Conservation (phyloP, 2,329 filamentous ascomycete genomes). For the Akanthomyces lecanii region DNA sequence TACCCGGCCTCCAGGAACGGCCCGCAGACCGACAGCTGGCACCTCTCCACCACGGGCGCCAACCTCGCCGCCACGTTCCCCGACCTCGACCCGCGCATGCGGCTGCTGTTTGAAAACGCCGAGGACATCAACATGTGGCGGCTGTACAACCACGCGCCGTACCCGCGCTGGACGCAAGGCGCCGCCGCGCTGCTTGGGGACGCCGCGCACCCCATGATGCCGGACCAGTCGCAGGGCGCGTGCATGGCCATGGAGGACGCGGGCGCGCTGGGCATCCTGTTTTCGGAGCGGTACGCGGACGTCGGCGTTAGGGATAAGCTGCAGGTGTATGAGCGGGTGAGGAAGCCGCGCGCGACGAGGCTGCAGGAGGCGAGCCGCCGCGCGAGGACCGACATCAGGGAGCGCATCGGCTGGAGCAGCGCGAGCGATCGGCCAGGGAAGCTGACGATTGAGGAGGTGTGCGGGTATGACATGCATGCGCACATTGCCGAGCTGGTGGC, state of each 20-base stretch:
- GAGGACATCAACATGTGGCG: slow-evolving; percentile 59
- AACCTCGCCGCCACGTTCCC: slow-evolving; percentile 55
- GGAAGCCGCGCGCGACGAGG: slow-evolving; percentile 45
- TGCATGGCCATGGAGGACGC: slow-evolving; percentile 64
- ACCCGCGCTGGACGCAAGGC: slow-evolving; percentile 46
- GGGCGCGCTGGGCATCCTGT: slow-evolving; percentile 55
- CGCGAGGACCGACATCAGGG: slow-evolving; percentile 52
- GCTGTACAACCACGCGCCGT: slow-evolving; percentile 42
- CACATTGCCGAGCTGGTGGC: slow-evolving; percentile 15
- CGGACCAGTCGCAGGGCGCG: slow-evolving; percentile 62
- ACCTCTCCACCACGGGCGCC: slow-evolving; percentile 44
- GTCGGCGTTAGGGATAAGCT: slow-evolving; percentile 41
- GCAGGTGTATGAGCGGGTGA: slow-evolving; percentile 44
- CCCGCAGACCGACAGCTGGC: slow-evolving; percentile 49
- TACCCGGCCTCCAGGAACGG: slow-evolving; percentile 55
- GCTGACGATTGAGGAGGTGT: slow-evolving; percentile 60
- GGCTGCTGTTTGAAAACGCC: slow-evolving; percentile 51
- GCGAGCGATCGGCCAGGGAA: slow-evolving; percentile 52
- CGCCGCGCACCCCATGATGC: slow-evolving; percentile 64
- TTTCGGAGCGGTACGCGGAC: slow-evolving; percentile 37
- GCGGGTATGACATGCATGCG: slow-evolving; percentile 38
- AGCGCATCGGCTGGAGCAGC: slow-evolving; percentile 52
- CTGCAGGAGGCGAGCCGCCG: slow-evolving; percentile 49
- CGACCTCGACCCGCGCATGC: slow-evolving; percentile 51
- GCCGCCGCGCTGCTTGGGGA: slow-evolving; percentile 55